These are phyloP conservation scores for Smithsoniella earleae DNA, from an alignment of 163 green algal species.

Conservation along the genomic window DNA sequence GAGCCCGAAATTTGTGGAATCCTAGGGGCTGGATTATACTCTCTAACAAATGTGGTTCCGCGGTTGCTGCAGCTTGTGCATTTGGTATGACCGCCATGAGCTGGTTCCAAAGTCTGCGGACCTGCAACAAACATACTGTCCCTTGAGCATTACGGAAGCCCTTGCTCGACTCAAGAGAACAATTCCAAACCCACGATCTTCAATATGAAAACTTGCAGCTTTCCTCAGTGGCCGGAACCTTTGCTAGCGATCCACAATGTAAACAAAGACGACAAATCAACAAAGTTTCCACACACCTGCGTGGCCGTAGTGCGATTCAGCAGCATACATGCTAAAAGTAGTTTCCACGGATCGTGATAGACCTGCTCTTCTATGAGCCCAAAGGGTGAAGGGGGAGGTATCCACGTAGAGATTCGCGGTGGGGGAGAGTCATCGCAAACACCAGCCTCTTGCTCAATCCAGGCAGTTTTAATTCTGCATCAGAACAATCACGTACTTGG, in stretches of 20 bases:
- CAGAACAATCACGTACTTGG: too few relatives aligned
- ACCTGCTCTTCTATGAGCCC: constrained; percentile 84
- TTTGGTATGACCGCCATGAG: constrained; percentile 5
- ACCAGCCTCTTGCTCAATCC: background rate
- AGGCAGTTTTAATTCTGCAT: too few relatives aligned
- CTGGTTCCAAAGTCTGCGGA: constrained; percentile 39
- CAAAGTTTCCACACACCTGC: constrained; percentile 40
- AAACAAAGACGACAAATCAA: too few relatives aligned
- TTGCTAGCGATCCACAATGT: too few relatives aligned
- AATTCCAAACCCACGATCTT: too few relatives aligned
- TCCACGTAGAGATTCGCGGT: constrained; percentile 50
- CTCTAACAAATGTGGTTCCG: constrained; percentile 39
- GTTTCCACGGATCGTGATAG: constrained; percentile 77
- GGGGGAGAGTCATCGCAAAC: background rate
- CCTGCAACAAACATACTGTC: constrained; percentile 37
- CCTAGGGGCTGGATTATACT: constrained; percentile 66
- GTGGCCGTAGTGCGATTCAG: constrained; percentile 74
- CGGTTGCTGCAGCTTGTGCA: constrained; percentile 41
- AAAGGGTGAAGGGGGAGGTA: constrained; percentile 64
- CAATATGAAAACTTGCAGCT: too few relatives aligned
- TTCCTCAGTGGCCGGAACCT: too few relatives aligned
- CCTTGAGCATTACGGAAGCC: too few relatives aligned
- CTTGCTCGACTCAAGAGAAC: too few relatives aligned
- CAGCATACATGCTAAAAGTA: constrained; percentile 86
- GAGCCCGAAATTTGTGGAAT: constrained; percentile 63